A percentile compares a stretch with the other conserved stretches of the same genome.
phyloP scores from a whole-genome alignment of 768 basidiomycete species.

The Boletus reticuloceps region DNA sequence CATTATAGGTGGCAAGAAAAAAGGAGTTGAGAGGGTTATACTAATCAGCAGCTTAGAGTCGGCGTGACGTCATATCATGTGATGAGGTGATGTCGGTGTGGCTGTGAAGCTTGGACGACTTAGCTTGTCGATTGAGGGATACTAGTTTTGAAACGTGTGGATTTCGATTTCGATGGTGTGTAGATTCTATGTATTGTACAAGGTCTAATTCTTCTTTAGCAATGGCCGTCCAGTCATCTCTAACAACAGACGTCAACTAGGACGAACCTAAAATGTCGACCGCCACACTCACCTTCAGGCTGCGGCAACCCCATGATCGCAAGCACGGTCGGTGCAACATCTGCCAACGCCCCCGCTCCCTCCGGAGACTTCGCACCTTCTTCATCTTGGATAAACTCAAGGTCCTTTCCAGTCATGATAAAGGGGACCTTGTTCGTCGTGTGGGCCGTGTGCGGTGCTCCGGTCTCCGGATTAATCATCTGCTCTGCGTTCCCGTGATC shows the following conservation, averaged over 20 bases:
- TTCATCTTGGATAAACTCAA: slow-evolving; percentile 51
- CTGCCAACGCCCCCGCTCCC: slow-evolving; percentile 77
- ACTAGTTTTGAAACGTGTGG: too few relatives aligned
- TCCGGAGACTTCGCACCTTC: slow-evolving; percentile 45
- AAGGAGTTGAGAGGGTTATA: neutral
- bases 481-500: slow-evolving; percentile 97
- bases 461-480: slow-evolving; percentile 82
- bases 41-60: neutral
- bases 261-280: neutral
- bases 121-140: too few relatives aligned
- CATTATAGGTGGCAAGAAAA: slow-evolving; percentile 1
- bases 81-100: neutral
- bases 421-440: slow-evolving; percentile 87
- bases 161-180: neutral
- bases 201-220: slow-evolving; percentile 24
- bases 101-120: neutral
- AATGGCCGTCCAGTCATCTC: slow-evolving; percentile 32
- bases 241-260: slow-evolving; percentile 6
- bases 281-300: slow-evolving; percentile 54
- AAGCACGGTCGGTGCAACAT: slow-evolving; percentile 88
- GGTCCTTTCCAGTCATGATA: slow-evolving; percentile 72
- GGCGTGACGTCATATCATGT: slow-evolving; percentile 22
- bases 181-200: slow-evolving; percentile 11
- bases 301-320: slow-evolving; percentile 71
- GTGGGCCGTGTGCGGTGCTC: slow-evolving; percentile 89